Evolutionary conservation across 1,139 yeast species (phyloP).

Genomic region (Pichia sp.): DNA sequence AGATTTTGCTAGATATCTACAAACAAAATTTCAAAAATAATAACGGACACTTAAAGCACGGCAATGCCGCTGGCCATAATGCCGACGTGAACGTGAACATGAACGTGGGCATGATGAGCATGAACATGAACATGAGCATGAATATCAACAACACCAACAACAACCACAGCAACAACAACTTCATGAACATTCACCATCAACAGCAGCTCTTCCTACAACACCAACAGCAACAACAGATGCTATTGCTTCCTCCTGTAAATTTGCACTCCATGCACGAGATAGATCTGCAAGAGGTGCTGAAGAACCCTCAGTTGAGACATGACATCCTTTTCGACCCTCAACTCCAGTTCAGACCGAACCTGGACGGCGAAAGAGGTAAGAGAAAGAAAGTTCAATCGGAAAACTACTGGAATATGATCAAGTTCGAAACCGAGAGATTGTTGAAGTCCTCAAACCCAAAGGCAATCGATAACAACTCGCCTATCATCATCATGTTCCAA

Average conservation of each 20-base stretch:
- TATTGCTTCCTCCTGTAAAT: conserved; percentile 75
- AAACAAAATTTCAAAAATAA: neutral
- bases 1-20: neutral
- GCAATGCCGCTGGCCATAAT: no score
- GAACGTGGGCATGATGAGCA: no score
- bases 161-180: neutral
- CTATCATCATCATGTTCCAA: conserved; percentile 54
- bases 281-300: conserved; percentile 81
- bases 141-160: conserved; percentile 4
- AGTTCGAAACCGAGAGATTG: conserved; percentile 40
- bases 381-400: conserved; percentile 73
- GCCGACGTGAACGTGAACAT: no score
- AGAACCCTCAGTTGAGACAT: conserved; percentile 89
- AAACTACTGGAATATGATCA: conserved; percentile 78
- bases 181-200: conserved; percentile 10
- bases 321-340: conserved; percentile 92
- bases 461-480: conserved; percentile 35
- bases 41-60: neutral
- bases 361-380: conserved; percentile 86
- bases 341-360: conserved; percentile 84
- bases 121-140: neutral
- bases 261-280: conserved; percentile 79
- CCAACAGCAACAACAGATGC: conserved; percentile 13
- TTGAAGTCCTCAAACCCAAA: conserved; percentile 2
- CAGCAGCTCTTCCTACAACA: conserved; percentile 15